Percentiles rank a stretch among this genome's conserved stretches.
These are phyloP conservation scores for Penicillium parvum DNA, from an alignment of 495 filamentous ascomycete species.

Conservation along the genomic window DNA sequence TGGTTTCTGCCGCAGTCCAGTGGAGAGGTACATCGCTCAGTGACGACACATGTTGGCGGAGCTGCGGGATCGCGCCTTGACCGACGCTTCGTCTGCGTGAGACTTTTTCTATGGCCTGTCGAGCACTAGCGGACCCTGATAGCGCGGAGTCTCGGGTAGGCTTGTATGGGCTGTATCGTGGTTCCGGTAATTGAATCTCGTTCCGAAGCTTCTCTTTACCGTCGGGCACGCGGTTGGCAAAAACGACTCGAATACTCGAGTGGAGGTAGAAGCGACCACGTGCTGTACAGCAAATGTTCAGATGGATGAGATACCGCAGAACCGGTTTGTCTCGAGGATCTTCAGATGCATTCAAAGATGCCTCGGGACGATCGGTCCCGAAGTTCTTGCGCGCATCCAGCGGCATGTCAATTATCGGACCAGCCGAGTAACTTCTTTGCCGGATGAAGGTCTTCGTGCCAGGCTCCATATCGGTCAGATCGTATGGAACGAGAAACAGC, in stretches of 20 bases:
- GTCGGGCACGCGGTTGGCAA: slow-evolving; percentile 95
- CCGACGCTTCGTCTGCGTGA: slow-evolving; percentile 55
- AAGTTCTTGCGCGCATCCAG: slow-evolving; percentile 47
- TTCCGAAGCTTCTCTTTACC: slow-evolving; percentile 91
- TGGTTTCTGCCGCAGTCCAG: slow-evolving; percentile 28
- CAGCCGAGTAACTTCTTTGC: slow-evolving; percentile 89
- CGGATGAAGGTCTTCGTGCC: slow-evolving; percentile 96
- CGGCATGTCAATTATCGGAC: slow-evolving; percentile 73
- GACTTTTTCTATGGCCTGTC: slow-evolving; percentile 50
- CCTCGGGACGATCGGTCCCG: slow-evolving; percentile 41
- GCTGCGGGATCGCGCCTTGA: slow-evolving; percentile 35
- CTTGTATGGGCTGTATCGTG: slow-evolving; percentile 82
- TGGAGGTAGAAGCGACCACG: slow-evolving; percentile 85
- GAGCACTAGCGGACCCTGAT: slow-evolving; percentile 11
- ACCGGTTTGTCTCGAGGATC: slow-evolving; percentile 67
- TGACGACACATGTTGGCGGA: slow-evolving; percentile 9
- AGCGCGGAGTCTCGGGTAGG: slow-evolving; percentile 46
- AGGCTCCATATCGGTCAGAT: slow-evolving; percentile 90
- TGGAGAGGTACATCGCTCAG: slow-evolving; percentile 9
- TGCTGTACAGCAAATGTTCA: slow-evolving; percentile 87
- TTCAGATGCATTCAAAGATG: slow-evolving; percentile 33
- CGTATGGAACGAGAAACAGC: slow-evolving; percentile 91
- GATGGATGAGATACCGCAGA: slow-evolving; percentile 85
- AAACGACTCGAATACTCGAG: slow-evolving; percentile 89
- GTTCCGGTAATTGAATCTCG: slow-evolving; percentile 85